phyloP scores from a whole-genome alignment of 2,329 filamentous ascomycete species.

The Colletotrichum cuscutae region DNA sequence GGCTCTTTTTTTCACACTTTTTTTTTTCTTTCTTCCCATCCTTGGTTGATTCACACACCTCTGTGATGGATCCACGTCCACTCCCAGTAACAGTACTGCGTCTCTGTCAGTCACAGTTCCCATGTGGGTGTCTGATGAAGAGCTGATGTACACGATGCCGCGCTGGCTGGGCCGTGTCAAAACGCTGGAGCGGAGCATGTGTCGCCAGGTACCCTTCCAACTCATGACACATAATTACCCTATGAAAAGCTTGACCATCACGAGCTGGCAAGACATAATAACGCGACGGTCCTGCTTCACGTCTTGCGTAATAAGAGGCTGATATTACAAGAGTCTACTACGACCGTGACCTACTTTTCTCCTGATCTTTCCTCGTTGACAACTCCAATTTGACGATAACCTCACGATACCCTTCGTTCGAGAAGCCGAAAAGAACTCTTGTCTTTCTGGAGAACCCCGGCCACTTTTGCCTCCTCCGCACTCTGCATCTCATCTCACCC shows the following conservation, averaged over 20 bases:
- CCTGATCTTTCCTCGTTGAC: not conserved
- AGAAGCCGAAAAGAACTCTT: not conserved
- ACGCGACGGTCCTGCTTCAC: slow-evolving; percentile 24
- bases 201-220: slow-evolving; percentile 31
- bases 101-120: not conserved
- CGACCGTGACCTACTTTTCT: not conserved
- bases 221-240: slow-evolving; percentile 50
- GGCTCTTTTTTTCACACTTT: slow-evolving; percentile 3
- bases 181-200: slow-evolving; percentile 32
- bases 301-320: not conserved
- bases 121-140: not conserved
- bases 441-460: not conserved
- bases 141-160: not conserved
- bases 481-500: slow-evolving; percentile 9
- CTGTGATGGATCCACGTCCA: not conserved
- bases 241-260: slow-evolving; percentile 44
- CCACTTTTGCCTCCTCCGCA: not conserved
- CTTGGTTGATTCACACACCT: not conserved
- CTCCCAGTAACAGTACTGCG: no score
- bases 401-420: not conserved
- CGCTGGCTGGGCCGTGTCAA: slow-evolving; percentile 20
- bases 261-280: slow-evolving; percentile 38
- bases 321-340: slow-evolving; percentile 8
- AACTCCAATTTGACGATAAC: slow-evolving; percentile 8
- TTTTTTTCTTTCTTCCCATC: not conserved